Conservation (phyloP, 78 protist genomes). For the Diacronema lutheri region DNA sequence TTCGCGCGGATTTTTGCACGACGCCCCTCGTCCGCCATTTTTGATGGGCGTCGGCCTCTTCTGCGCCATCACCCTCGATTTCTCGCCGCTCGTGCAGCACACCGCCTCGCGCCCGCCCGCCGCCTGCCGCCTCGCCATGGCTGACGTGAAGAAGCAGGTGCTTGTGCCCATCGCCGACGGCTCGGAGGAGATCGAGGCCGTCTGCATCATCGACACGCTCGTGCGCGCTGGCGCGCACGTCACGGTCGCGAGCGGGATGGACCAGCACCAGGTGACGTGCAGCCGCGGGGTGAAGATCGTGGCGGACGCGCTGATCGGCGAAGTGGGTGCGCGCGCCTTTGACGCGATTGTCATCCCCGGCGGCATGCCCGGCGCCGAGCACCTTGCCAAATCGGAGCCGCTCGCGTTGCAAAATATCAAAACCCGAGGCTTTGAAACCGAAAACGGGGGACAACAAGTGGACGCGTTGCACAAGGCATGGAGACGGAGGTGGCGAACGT, state of each 20-base stretch:
- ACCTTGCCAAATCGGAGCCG: neutral
- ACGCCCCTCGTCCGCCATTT: too few species aligned
- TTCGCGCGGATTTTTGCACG: too few species aligned
- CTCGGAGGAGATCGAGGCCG: constrained; percentile 24
- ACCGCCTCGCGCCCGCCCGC: too few species aligned
- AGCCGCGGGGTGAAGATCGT: neutral
- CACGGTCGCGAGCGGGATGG: constrained; percentile 1
- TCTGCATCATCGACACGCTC: constrained; percentile 6
- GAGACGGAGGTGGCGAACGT: too few species aligned
- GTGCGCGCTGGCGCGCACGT: neutral
- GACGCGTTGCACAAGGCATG: too few species aligned
- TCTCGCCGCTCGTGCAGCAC: too few species aligned
- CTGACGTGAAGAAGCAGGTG: neutral
- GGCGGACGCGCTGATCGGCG: neutral
- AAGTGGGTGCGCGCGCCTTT: neutral
- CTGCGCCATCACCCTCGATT: too few species aligned
- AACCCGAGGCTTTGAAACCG: too few species aligned
- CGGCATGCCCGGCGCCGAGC: constrained; percentile 25
- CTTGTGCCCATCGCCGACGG: constrained; percentile 5
- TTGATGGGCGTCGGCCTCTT: too few species aligned
- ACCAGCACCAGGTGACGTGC: neutral
- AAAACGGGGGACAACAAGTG: too few species aligned
- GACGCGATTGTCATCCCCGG: constrained; percentile 1
- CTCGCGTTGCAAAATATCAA: too few species aligned
- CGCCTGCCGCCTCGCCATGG: too few species aligned